A percentile compares a stretch with the other conserved stretches of the same genome.
phyloP scores from a whole-genome alignment of 106 monocot species.

The Acorus calamus region DNA sequence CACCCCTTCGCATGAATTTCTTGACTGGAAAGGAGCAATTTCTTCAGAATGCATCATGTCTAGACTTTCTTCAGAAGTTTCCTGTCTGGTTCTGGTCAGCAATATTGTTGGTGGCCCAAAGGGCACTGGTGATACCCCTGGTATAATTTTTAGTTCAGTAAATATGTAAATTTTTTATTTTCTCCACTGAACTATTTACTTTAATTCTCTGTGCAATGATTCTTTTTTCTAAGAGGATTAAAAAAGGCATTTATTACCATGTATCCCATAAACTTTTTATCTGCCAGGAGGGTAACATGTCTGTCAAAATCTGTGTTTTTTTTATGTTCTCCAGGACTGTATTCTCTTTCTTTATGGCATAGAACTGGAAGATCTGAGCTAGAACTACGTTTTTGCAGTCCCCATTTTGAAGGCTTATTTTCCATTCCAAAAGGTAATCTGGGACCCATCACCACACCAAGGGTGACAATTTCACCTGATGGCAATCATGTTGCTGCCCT shows the following conservation, averaged over 20 bases:
- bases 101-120: constrained; percentile 22
- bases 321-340: constrained; percentile 40
- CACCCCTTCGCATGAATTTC: constrained; percentile 15
- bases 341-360: constrained; percentile 41
- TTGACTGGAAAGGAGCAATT: constrained; percentile 11
- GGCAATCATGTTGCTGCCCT: constrained; percentile 54
- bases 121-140: constrained; percentile 15
- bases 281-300: too few species aligned
- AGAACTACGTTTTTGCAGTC: constrained; percentile 24
- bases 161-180: too few species aligned
- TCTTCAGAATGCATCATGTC: constrained; percentile 35
- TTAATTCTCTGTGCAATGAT: background rate
- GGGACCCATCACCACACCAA: constrained; percentile 25
- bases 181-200: background rate
- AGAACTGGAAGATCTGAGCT: constrained; percentile 29
- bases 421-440: constrained; percentile 30
- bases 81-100: constrained; percentile 46
- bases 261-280: too few species aligned
- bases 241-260: too few species aligned
- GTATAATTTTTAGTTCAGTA: constrained; percentile 8
- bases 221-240: background rate
- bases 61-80: constrained; percentile 61
- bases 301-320: background rate
- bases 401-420: constrained; percentile 58
- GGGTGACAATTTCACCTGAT: constrained; percentile 61